Evolutionary conservation across 805 yeast genomes (phyloP), one percentile per base, ranked within the genome.

Genomic region (Yamadazyma paraphyllophila): DNA sequence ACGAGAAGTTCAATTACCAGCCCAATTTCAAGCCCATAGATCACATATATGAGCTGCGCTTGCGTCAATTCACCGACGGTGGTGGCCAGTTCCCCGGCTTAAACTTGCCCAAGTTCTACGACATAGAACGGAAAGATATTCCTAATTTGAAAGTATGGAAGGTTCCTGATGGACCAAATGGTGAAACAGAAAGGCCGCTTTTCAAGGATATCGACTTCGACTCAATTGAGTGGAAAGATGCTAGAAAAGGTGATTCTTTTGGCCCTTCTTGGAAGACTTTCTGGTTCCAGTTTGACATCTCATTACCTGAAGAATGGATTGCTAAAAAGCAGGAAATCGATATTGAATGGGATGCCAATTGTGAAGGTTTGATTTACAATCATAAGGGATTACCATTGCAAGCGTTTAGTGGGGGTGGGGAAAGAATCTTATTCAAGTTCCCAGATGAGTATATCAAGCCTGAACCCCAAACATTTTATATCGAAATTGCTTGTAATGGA

Each of bases 201-300:
- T 85, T 83, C 63, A 65, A 72, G 42, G 82, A 80, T 45, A 65
- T 71, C 37, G 78, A 88, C 50, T 72, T 80, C 53, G 69, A 62
- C 16, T 57, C 58, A 3, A 59, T 73, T 29, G 70, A 75, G 16
- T 81, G 81, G 74, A 67, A 74, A 53, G 67, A 71, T 17, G 84
- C 88, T n/a, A 62, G 65, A 11, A 82, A 81, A 52, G 95, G 94
- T 16, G 83, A 87, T 54, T 67, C 73, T 7, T 89, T 87, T 62
- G 97, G 98, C 0, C 99, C 99, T 2, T 85, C 95, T 11, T 92
- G 99, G 99, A 84, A 92, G 47, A 86, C 98, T 1, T 95, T 89
- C 52, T 92, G 99, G 99, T 89, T 94, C 66, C 78, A 81, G 54
- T 67, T 92, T 15, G 66, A 74, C 11, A 65, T 88, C 47, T 68